Evolutionary conservation across 345 rosid genomes (phyloP).

Genomic region (Cochlearia excelsa): DNA sequence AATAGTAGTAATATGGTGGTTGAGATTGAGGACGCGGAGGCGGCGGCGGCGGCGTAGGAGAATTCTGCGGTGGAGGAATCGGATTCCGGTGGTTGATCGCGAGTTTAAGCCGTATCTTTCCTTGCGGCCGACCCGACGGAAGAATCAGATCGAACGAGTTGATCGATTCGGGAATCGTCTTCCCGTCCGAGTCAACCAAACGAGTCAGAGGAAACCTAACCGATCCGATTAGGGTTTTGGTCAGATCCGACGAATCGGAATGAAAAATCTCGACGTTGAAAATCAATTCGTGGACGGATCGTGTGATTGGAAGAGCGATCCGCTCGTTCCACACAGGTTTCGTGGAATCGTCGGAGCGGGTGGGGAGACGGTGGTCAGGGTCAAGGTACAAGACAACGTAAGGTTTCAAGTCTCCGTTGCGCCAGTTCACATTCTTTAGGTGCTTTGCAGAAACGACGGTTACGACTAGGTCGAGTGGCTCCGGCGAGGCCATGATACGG

Average conservation of each 20-base stretch:
- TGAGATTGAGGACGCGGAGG: conserved; percentile 41
- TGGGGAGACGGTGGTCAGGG: conserved; percentile 44
- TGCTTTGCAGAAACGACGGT: conserved; percentile 52
- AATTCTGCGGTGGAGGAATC: conserved; percentile 38
- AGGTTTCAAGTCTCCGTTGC: conserved; percentile 55
- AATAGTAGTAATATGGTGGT: conserved; percentile 42
- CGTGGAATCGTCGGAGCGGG: conserved; percentile 43
- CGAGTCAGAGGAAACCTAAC: conserved; percentile 48
- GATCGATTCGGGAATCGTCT: conserved; percentile 28
- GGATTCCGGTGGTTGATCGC: conserved; percentile 39
- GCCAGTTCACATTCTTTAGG: conserved; percentile 68
- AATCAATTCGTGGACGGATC: conserved; percentile 46
- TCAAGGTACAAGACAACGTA: conserved; percentile 56
- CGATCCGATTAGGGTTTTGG: conserved; percentile 59
- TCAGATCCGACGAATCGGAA: conserved; percentile 47
- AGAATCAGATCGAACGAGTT: conserved; percentile 49
- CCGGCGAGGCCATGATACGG: conserved; percentile 42
- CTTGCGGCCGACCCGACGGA: conserved; percentile 65
- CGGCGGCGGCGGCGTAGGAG: conserved; percentile 36
- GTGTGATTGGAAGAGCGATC: conserved; percentile 43
- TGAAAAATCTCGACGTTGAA: conserved; percentile 51
- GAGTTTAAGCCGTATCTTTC: conserved; percentile 52
- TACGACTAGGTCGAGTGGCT: conserved; percentile 40
- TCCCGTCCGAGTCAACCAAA: conserved; percentile 43
- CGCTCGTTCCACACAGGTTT: conserved; percentile 60